These are phyloP conservation scores for Boletus speciosus DNA, from an alignment of 768 basidiomycete species.

Conservation along the genomic window DNA sequence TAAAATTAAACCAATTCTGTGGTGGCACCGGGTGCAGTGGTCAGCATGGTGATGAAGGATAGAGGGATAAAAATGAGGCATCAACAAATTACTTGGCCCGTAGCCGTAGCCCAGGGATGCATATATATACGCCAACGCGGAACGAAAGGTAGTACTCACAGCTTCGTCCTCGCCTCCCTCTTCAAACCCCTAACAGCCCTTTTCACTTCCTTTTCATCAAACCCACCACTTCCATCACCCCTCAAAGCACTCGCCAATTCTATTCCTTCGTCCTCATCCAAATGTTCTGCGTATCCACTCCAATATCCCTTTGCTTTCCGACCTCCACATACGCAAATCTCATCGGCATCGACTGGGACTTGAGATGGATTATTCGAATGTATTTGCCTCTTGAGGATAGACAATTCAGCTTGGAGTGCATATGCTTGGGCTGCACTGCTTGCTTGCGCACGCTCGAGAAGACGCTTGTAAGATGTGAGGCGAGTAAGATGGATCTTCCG, in stretches of 20 bases:
- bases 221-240: conserved; percentile 48
- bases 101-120: neutral
- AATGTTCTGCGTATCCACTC: conserved; percentile 56
- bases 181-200: conserved; percentile 58
- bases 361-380: conserved; percentile 17
- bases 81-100: neutral
- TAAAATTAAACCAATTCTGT: conserved; percentile 30
- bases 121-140: neutral
- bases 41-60: conserved; percentile 6
- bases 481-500: conserved; percentile 46
- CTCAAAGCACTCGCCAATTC: conserved; percentile 48
- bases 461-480: conserved; percentile 70
- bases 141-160: conserved; percentile 46
- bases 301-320: conserved; percentile 64
- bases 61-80: neutral
- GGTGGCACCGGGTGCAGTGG: neutral
- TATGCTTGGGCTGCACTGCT: conserved; percentile 79
- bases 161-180: conserved; percentile 66
- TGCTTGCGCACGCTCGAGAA: conserved; percentile 78
- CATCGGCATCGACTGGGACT: conserved; percentile 20
- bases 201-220: conserved; percentile 68
- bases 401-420: conserved; percentile 78
- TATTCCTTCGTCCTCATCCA: conserved; percentile 43
- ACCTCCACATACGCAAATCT: conserved; percentile 55
- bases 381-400: conserved; percentile 52